Conservation (phyloP, 192 early-diverging fungal genomes). For the Backusella circina region DNA sequence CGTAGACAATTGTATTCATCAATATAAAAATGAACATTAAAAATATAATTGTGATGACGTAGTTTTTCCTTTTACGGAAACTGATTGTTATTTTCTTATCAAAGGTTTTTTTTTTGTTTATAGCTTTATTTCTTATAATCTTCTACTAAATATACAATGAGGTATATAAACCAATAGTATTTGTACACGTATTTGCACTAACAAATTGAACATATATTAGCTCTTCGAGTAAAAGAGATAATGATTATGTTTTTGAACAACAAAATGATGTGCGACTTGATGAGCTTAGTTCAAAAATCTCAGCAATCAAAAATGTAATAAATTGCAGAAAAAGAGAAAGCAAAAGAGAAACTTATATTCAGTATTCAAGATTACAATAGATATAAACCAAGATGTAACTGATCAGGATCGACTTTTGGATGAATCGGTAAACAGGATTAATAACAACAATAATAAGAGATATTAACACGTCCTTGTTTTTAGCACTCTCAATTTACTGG, state of each 20-base stretch:
- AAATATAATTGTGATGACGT: background rate
- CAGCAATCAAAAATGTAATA: conserved; percentile 49
- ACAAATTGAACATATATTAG: background rate
- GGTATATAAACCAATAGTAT: background rate
- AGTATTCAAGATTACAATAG: conserved; percentile 37
- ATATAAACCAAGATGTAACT: conserved; percentile 42
- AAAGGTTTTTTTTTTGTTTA: background rate
- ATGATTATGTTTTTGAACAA: conserved; percentile 41
- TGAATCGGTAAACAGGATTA: conserved; percentile 28
- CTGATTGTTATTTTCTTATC: background rate
- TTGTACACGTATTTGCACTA: background rate
- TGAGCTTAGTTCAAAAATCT: conserved; percentile 49
- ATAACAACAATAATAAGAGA: background rate
- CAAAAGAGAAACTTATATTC: background rate
- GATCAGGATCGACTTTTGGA: conserved; percentile 37
- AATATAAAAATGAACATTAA: background rate
- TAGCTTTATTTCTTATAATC: background rate
- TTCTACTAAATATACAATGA: background rate
- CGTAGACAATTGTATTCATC: background rate
- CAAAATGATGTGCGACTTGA: conserved; percentile 54
- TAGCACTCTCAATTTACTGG: conserved; percentile 28
- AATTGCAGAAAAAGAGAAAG: background rate
- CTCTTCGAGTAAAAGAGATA: conserved; percentile 15
- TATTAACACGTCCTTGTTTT: background rate
- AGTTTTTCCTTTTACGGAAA: background rate